Conservation (phyloP, 2,329 filamentous ascomycete species). For the Aphanoascus verrucosus region DNA sequence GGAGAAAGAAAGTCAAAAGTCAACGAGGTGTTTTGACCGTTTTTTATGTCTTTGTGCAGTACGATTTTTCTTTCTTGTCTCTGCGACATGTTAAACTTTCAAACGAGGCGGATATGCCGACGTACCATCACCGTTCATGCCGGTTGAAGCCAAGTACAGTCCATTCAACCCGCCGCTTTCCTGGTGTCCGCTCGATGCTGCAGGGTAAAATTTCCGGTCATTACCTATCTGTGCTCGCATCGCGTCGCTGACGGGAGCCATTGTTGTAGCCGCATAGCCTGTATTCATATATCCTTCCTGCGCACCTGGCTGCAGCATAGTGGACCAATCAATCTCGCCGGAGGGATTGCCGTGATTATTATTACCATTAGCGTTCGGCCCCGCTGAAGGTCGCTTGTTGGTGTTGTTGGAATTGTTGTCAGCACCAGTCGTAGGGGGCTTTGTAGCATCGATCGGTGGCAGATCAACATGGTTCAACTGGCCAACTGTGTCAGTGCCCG, state of each 20-base stretch:
- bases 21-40: constrained; percentile 39
- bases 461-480: constrained; percentile 36
- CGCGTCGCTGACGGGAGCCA: constrained; percentile 58
- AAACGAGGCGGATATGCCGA: constrained; percentile 36
- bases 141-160: constrained; percentile 39
- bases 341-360: constrained; percentile 7
- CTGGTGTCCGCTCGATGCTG: constrained; percentile 21
- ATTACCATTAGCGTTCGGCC: constrained; percentile 47
- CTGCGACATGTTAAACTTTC: constrained; percentile 28
- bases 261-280: constrained; percentile 50
- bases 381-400: constrained; percentile 42
- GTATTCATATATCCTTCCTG: constrained; percentile 54
- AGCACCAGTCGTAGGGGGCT: constrained; percentile 28
- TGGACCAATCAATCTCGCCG: constrained; percentile 58
- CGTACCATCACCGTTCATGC: constrained; percentile 38
- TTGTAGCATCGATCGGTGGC: constrained; percentile 35
- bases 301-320: constrained; percentile 66
- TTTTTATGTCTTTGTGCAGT: constrained; percentile 33
- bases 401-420: constrained; percentile 27
- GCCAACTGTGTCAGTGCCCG: constrained; percentile 32
- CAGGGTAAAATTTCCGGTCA: constrained; percentile 42
- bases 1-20: constrained; percentile 45
- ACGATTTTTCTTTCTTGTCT: constrained; percentile 19
- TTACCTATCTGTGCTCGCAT: constrained; percentile 55
- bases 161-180: constrained; percentile 39